These are phyloP conservation scores for Leccinum subrobustum DNA, from an alignment of 1,284 basidiomycete species.

Conservation along the genomic window DNA sequence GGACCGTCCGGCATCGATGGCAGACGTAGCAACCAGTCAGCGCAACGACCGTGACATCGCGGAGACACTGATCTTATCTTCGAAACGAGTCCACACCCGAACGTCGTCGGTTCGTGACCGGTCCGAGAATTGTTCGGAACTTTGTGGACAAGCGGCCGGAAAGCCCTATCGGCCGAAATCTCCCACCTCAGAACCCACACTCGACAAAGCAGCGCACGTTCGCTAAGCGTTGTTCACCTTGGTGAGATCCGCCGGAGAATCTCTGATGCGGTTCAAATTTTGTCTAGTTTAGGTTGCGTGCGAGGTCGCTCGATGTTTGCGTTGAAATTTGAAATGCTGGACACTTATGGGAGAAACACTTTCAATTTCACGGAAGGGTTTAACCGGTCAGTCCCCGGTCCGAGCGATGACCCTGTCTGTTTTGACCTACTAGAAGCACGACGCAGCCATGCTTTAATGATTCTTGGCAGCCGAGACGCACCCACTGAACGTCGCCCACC, in stretches of 20 bases:
- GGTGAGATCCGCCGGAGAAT: not conserved
- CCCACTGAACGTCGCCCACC: no score
- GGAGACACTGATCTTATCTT: not conserved
- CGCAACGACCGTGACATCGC: not conserved
- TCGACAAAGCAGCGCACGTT: not conserved
- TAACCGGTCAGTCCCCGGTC: not conserved
- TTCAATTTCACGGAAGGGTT: not conserved
- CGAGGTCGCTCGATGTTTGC: not conserved
- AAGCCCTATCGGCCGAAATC: not conserved
- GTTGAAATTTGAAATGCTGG: no score
- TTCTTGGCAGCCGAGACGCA: no score
- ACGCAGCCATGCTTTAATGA: no score
- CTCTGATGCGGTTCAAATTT: not conserved
- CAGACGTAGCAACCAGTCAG: not conserved
- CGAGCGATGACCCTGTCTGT: no score
- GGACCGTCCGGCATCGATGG: not conserved
- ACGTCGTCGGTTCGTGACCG: not conserved
- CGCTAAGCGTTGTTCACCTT: not conserved
- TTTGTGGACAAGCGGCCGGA: not conserved
- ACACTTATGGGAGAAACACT: not conserved
- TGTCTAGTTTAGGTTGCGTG: not conserved
- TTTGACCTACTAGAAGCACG: no score
- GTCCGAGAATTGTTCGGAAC: no score
- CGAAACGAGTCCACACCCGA: not conserved
- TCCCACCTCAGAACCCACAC: rapidly evolving